A percentile compares a stretch with the other conserved stretches of the same genome.
phyloP scores from a whole-genome alignment of 2,329 filamentous ascomycete genomes.

The Hymenoscyphus occultus region DNA sequence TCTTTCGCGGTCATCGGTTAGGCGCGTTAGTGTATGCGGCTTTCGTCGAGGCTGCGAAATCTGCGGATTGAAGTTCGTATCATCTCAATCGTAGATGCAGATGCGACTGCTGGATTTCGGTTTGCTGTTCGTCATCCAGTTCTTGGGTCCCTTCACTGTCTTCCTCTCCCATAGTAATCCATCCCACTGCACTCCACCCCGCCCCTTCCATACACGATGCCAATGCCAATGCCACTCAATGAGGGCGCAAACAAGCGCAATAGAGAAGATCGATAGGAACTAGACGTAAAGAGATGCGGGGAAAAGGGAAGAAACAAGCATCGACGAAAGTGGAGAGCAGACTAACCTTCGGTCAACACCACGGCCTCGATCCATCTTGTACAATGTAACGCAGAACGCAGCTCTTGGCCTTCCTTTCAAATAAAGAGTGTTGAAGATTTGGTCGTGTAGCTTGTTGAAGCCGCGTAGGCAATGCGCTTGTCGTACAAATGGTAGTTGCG shows the following conservation, averaged over 20 bases:
- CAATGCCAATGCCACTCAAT: background rate
- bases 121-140: background rate
- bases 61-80: no score
- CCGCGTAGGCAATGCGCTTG: background rate
- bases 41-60: no score
- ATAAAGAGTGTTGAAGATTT: background rate
- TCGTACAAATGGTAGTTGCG: background rate
- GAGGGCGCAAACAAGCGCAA: background rate
- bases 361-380: constrained; percentile 12
- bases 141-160: background rate
- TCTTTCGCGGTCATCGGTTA: no score
- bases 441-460: background rate
- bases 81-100: no score
- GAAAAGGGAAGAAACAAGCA: background rate
- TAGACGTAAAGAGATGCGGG: background rate
- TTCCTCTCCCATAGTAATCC: background rate
- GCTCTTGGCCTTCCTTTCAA: background rate
- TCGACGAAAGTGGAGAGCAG: background rate
- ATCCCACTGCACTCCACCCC: background rate
- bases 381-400: background rate
- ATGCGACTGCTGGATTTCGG: background rate
- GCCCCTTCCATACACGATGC: background rate
- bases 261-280: background rate
- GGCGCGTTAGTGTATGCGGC: no score
- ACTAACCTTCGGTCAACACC: constrained; percentile 13